A percentile compares a stretch with the other conserved stretches of the same genome.
phyloP scores from a whole-genome alignment of 306 rosid genomes.

The Ammopiptanthus mongolicus region DNA sequence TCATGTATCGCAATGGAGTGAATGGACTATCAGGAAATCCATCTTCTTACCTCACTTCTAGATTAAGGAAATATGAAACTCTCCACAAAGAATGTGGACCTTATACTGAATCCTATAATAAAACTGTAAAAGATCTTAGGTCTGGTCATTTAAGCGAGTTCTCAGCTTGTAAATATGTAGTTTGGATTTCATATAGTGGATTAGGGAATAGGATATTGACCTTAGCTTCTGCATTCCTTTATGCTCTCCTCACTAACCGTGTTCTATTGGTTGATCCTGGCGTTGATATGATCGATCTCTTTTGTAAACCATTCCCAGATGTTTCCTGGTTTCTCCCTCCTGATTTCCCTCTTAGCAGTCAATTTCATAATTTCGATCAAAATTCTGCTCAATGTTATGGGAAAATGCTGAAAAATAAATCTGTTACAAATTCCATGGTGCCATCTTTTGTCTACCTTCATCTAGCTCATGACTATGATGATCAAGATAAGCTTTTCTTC shows the following conservation, averaged over 20 bases:
- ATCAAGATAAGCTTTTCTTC: conserved; percentile 76
- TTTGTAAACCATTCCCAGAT: conserved; percentile 73
- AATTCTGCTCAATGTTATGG: conserved; percentile 50
- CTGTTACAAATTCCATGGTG: conserved; percentile 4
- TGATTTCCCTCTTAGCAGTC: conserved; percentile 47
- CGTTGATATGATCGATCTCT: conserved; percentile 57
- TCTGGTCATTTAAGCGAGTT: conserved; percentile 36
- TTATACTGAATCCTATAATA: conserved; percentile 51
- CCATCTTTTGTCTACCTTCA: conserved; percentile 58
- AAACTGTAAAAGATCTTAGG: conserved; percentile 45
- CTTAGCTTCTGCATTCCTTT: conserved; percentile 62
- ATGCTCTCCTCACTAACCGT: conserved; percentile 68
- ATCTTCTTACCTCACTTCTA: conserved; percentile 55
- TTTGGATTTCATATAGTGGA: conserved; percentile 69
- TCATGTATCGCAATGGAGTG: conserved; percentile 36
- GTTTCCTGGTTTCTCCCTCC: conserved; percentile 64
- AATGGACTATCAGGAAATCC: conserved; percentile 36
- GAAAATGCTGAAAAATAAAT: conserved; percentile 46
- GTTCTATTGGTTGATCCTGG: conserved; percentile 74
- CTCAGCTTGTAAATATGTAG: conserved; percentile 51
- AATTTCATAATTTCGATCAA: conserved; percentile 40
- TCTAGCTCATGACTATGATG: conserved; percentile 58
- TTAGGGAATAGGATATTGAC: conserved; percentile 71
- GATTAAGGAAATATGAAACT: conserved; percentile 56
- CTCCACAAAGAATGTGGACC: conserved; percentile 66